Evolutionary conservation across 352 stramenopile species (phyloP), one percentile per base, ranked within the genome.

Genomic region (Phytophthora crassamura): DNA sequence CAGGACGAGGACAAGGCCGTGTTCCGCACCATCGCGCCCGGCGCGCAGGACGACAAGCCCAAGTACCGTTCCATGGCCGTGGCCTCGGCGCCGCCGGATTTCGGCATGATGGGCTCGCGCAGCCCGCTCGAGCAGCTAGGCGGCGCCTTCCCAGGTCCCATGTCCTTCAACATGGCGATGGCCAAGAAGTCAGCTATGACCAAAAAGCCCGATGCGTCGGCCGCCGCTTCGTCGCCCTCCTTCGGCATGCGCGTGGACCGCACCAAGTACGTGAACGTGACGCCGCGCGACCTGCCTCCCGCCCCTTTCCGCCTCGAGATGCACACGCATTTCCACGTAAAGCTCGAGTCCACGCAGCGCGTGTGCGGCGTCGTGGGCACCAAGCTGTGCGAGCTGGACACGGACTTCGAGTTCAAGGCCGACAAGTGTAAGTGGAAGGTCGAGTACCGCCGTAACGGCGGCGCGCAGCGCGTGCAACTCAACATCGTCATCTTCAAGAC

Each of bases 391-490:
- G 85, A 94, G 53, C 67, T 95, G 34, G 87, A 93, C 70, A 91
- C 87, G 51, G 87, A 95, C 62, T 95, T 90, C 51, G 75, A 77
- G 59, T 95, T 95, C 66, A 92, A 95, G 63, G 69, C 74, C 7
- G 74, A 88, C 62, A 95, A 95, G 75, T 93, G 85, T 77, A 95
- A 95, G 74, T 95, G 87, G 87, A 95, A 94, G 70, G 85, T 94
- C 41, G 78, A 90, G 46, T 90, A 88, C 73, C 83, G 85, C 4
- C 80, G 77, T 45, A 74, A 74, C 47, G 57, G 64, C 49, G 71
- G 76, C 22, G 66, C 72, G 14, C 82, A 89, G 63, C 83, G 84
- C 48, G 85, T 93, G 38, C 78, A 77, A 42, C 71, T 94, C 30
- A 93, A 95, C 72, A 89, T 95, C 8, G 55, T 86, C 40, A 73